Conservation (phyloP, 495 filamentous ascomycete species). For the Podospora appendiculata region DNA sequence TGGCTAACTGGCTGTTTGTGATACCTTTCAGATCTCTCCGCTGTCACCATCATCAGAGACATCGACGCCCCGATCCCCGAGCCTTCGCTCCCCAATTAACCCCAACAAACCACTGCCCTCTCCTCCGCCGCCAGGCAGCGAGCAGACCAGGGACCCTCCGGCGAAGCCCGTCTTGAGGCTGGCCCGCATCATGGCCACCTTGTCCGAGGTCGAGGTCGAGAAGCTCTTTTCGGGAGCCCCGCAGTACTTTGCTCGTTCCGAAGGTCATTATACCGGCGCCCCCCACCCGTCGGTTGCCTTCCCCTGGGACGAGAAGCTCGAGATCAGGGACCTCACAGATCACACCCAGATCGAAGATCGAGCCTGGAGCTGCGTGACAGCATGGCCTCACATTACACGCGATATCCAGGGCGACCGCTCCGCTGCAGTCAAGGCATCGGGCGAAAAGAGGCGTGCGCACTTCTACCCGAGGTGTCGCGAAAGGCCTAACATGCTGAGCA, state of each 20-base stretch:
- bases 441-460: constrained; percentile 41
- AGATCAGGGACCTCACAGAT: constrained; percentile 57
- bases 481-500: constrained; percentile 69
- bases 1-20: constrained; percentile 13
- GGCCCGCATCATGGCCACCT: constrained; percentile 46
- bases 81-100: constrained; percentile 30
- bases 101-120: constrained; percentile 46
- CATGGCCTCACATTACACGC: constrained; percentile 41
- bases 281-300: constrained; percentile 60
- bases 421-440: constrained; percentile 22
- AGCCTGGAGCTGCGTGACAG: constrained; percentile 46
- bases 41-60: constrained; percentile 5
- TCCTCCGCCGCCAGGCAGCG: constrained; percentile 40
- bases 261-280: constrained; percentile 43
- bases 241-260: constrained; percentile 58
- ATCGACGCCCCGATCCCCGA: constrained; percentile 22
- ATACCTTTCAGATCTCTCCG: constrained; percentile 8
- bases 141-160: constrained; percentile 29
- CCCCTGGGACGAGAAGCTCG: constrained; percentile 59
- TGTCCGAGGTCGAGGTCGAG: constrained; percentile 55
- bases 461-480: constrained; percentile 51
- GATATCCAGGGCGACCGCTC: constrained; percentile 34
- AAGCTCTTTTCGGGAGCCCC: constrained; percentile 71
- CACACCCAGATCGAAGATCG: constrained; percentile 48
- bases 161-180: constrained; percentile 36